These are phyloP conservation scores for Tephrocybe sp. DNA, from an alignment of 768 basidiomycete genomes.

Conservation along the genomic window DNA sequence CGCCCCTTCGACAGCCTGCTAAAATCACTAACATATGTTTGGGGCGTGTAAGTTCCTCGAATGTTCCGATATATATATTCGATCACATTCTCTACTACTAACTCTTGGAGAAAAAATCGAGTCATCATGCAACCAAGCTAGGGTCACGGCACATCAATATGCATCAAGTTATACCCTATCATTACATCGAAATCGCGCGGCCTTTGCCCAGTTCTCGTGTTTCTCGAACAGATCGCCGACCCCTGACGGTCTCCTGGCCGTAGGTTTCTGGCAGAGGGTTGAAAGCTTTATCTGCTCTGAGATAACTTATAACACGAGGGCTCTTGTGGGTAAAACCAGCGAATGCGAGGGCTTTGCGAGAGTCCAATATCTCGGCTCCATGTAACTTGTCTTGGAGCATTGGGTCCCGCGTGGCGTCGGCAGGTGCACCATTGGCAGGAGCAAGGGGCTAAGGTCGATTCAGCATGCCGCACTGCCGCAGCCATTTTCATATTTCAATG, in stretches of 20 bases:
- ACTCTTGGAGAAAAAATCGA: not conserved
- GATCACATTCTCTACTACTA: not conserved
- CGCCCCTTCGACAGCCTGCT: not conserved
- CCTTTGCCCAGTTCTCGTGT: constrained; percentile 64
- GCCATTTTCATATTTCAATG: not conserved
- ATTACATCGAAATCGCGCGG: constrained; percentile 82
- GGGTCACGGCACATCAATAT: constrained; percentile 11
- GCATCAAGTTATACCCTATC: constrained; percentile 12
- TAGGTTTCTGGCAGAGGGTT: constrained; percentile 52
- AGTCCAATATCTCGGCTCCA: constrained; percentile 82
- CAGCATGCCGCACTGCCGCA: constrained; percentile 4
- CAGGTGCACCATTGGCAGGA: constrained; percentile 81
- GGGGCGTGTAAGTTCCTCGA: too few species aligned
- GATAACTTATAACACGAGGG: constrained; percentile 74
- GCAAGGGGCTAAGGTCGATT: constrained; percentile 71
- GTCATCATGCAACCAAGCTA: constrained; percentile 9
- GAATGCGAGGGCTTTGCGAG: constrained; percentile 89
- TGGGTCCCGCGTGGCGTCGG: constrained; percentile 86
- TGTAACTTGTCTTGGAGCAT: constrained; percentile 82
- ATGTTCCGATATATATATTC: not conserved
- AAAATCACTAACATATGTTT: too few species aligned
- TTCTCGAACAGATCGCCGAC: constrained; percentile 62
- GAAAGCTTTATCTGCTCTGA: constrained; percentile 72
- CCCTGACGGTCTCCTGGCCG: constrained; percentile 52
- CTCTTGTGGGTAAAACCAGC: constrained; percentile 91